phyloP scores from a whole-genome alignment of 148 eudicot species.

The Persicaria maculosa region DNA sequence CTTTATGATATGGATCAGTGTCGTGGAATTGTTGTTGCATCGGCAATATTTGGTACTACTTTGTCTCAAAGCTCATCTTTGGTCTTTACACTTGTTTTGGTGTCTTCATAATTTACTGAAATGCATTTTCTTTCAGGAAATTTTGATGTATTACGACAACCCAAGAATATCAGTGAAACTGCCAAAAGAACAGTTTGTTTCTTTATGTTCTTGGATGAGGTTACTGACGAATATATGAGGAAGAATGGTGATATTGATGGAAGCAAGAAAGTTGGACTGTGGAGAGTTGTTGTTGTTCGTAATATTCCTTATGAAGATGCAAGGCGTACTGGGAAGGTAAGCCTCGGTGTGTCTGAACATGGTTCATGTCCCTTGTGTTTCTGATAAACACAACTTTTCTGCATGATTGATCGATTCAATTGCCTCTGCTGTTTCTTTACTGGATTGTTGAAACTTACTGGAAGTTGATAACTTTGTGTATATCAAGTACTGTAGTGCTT shows the following conservation, averaged over 20 bases:
- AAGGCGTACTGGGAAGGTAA: slow-evolving; percentile 94
- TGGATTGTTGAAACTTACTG: neutral
- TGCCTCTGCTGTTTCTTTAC: neutral
- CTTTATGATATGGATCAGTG: slow-evolving; percentile 79
- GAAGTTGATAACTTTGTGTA: neutral
- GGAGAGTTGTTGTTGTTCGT: slow-evolving; percentile 78
- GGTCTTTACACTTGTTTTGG: neutral
- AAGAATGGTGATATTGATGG: slow-evolving; percentile 54
- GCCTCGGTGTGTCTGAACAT: neutral
- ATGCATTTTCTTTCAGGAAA: slow-evolving; percentile 45
- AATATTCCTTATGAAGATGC: slow-evolving; percentile 89
- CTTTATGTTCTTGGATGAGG: slow-evolving; percentile 92
- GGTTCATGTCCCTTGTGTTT: neutral
- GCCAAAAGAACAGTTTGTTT: slow-evolving; percentile 70
- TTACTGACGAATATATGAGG: slow-evolving; percentile 63
- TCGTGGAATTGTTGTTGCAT: slow-evolving; percentile 81
- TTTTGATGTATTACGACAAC: slow-evolving; percentile 82
- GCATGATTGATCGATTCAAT: neutral
- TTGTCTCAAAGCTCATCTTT: slow-evolving; percentile 18
- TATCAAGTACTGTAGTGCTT: neutral
- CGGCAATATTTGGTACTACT: slow-evolving; percentile 78
- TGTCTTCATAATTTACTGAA: slow-evolving; percentile 16
- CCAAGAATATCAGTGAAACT: slow-evolving; percentile 73
- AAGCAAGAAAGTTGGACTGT: slow-evolving; percentile 57
- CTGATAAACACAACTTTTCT: neutral